Evolutionary conservation across 768 basidiomycete genomes (phyloP).

Genomic region (Pisolithus microcarpus): DNA sequence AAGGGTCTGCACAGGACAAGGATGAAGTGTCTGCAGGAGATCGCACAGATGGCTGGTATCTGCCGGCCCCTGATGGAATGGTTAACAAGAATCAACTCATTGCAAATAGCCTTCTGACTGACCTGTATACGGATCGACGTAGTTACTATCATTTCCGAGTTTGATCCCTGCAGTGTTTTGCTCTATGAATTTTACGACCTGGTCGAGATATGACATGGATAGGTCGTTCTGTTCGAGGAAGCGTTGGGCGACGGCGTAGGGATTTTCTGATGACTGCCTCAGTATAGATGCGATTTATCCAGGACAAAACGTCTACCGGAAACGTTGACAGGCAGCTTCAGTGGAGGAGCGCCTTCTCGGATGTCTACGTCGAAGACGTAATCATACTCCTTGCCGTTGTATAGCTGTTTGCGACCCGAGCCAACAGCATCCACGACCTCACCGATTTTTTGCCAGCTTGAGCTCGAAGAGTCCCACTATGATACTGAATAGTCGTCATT

Average conservation of each 20-base stretch:
- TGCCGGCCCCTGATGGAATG: slow-evolving; percentile 45
- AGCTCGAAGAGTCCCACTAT: slow-evolving; percentile 72
- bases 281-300: background rate
- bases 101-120: slow-evolving; percentile 5
- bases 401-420: slow-evolving; percentile 83
- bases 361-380: slow-evolving; percentile 99
- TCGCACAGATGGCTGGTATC: slow-evolving; percentile 46
- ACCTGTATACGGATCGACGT: slow-evolving; percentile 90
- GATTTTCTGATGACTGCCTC: slow-evolving; percentile 61
- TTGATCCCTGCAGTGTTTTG: slow-evolving; percentile 79
- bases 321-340: slow-evolving; percentile 92
- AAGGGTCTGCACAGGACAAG: slow-evolving; percentile 55
- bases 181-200: slow-evolving; percentile 91
- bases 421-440: slow-evolving; percentile 95
- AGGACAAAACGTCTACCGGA: slow-evolving; percentile 45
- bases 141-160: slow-evolving; percentile 55
- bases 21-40: slow-evolving; percentile 23
- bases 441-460: slow-evolving; percentile 88
- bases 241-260: slow-evolving; percentile 80
- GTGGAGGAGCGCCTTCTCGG: slow-evolving; percentile 82
- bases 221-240: slow-evolving; percentile 84
- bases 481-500: slow-evolving; percentile 2
- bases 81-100: background rate
- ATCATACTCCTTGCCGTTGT: slow-evolving; percentile 92
- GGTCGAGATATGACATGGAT: slow-evolving; percentile 73